Evolutionary conservation across 148 eudicot genomes (phyloP).

Genomic region (Polygonum aviculare): DNA sequence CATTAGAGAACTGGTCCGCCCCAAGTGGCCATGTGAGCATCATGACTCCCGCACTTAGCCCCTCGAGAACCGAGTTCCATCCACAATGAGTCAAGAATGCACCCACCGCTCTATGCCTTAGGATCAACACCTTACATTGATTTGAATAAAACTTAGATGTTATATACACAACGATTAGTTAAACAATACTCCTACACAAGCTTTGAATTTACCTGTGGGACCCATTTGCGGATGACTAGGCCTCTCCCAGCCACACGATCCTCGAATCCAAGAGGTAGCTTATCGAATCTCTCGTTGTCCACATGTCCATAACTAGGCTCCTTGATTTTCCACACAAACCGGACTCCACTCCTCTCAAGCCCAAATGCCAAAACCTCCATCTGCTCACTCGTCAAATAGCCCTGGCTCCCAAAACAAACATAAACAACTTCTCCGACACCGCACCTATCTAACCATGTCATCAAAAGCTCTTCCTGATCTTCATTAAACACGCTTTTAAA

Average conservation of each 20-base stretch:
- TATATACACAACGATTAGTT: background rate
- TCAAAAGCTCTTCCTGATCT: background rate
- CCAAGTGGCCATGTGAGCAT: constrained; percentile 66
- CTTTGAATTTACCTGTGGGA: constrained; percentile 31
- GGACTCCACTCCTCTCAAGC: constrained; percentile 35
- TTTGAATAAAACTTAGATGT: no score
- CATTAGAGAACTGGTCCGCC: constrained; percentile 53
- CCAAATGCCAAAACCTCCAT: constrained; percentile 39
- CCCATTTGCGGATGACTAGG: constrained; percentile 45
- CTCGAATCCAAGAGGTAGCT: constrained; percentile 28
- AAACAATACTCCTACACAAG: background rate
- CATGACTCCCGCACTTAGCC: constrained; percentile 46
- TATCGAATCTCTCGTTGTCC: constrained; percentile 5
- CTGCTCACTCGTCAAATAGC: constrained; percentile 23
- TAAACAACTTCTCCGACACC: constrained; percentile 40
- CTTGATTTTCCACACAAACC: constrained; percentile 49
- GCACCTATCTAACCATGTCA: constrained; percentile 46
- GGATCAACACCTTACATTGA: constrained; percentile 15
- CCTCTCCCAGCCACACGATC: constrained; percentile 32
- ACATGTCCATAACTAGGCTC: constrained; percentile 15
- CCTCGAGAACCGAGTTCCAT: constrained; percentile 73
- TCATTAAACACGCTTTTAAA: constrained; percentile 15
- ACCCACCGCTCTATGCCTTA: constrained; percentile 48
- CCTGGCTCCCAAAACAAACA: constrained; percentile 67
- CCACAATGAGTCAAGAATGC: constrained; percentile 74